Evolutionary conservation across 106 monocot genomes (phyloP), one percentile per base, ranked within the genome.

Genomic region (Phalaenopsis equestris): DNA sequence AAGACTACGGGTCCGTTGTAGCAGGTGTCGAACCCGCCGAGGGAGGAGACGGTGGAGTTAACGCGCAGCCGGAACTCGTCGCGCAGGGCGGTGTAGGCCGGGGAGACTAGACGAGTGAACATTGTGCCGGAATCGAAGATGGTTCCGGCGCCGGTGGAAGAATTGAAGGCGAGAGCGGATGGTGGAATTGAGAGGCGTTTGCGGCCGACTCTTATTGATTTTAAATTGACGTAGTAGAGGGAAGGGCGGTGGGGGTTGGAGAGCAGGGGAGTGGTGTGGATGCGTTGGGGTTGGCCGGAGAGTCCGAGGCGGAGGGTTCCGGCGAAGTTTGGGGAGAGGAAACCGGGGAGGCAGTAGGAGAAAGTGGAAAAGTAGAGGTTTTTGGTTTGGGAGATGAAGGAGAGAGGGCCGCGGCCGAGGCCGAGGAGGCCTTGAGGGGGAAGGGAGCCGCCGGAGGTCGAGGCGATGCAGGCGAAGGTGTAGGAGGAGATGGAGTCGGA

Each of bases 21-120:
- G 83, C 98, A 99, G 42, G 98, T 99, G 87, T 99, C 98, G 86
- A 99, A 99, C 37, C 98, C 98, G 0, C 98, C 98, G 17, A 99
- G 89, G 18, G 91, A 75, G 45, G 85, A 86, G 76, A 87, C 87
- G 38, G 72, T 43, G 6, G 79, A 75, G 3, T 76, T 80, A 49
- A 87, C 82, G 73, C 88, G 75, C 11, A 91, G 78, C 36, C 98
- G 87, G 87, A 94, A 88, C 89, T 88, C 98, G 79, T 89, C 85
- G 16, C 98, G 79, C 42, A 98, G 74, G 14, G 92, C 91, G 15
- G 24, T 48, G 87, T 98, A 98, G 41, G 82, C 87, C 48, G 94
- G 94, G 41, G 87, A 77, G 38, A 90, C 94, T 16, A 98, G 86
- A 6, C 94, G 81, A 0, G 94, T 98, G 91, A 94, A 98, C 91